Base-by-base conservation (phyloP, 257 asterid genomes). In the Nicotiana otophora region DNA sequence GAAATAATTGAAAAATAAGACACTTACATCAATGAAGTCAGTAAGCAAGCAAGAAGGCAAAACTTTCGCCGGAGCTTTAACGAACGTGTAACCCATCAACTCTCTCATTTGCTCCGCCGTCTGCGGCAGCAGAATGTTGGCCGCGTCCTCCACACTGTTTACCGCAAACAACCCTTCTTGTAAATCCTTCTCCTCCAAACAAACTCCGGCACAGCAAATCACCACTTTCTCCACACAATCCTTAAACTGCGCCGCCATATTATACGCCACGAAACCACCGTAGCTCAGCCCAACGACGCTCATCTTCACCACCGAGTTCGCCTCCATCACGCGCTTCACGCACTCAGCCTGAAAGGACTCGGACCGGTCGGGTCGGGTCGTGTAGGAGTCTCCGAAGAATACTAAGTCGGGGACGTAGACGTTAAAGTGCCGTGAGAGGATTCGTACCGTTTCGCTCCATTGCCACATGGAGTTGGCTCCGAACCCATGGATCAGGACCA, bases 211-310 rank as follows among this genome's bases (percentile, higher is more conserved):
- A 81, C 96, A 88, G 86, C 92, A 88, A 9, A 93, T 81, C 89
- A 93, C 97, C 78, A 89, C 89, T 81, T 77, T 86, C 87, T 86
- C 94, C 79, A 91, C 88, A 19, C 85, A 84, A 74, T 88, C 94
- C 79, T 19, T 78, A 54, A 85, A 92, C 86, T 91, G 92, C 74
- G 84, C 92, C 62, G 95, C 97, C 90, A 91, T 75, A 78, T 91
- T 82, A 81, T 92, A 92, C 51, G 94, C 97, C 77, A 92, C 97
- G 77, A 92, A 92, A 55, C 97, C 97, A 5, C 97, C 97, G 80
- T 92, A 92, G 81, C 97, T 91, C 87, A 92, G 84, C 78, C 97
- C 97, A n/a, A 90, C 87, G 53, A 88, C 85, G 68, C 65, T 84
- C 89, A 86, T 83, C 80, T 70, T 84, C 81, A 12, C 78, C 62